Conservation (phyloP, 345 rosid genomes). For the Syzygium oleosum region DNA sequence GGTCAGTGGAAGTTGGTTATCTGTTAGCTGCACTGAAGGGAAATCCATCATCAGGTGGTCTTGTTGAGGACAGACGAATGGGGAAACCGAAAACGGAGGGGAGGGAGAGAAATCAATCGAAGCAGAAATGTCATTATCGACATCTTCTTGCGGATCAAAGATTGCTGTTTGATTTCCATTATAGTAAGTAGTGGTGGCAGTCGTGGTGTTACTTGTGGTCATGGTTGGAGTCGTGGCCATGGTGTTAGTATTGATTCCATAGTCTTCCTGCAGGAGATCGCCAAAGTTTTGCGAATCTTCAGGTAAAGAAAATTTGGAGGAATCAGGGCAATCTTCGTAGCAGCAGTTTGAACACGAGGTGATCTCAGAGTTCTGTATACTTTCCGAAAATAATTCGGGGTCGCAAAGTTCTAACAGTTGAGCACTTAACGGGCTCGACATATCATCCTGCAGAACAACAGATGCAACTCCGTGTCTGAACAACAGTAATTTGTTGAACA, state of each 20-base stretch:
- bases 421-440: slow-evolving; percentile 64
- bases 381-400: slow-evolving; percentile 51
- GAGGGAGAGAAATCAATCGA: slow-evolving; percentile 78
- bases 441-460: slow-evolving; percentile 54
- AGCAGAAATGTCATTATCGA: slow-evolving; percentile 68
- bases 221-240: slow-evolving; percentile 7
- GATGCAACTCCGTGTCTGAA: not conserved
- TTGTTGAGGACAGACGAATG: slow-evolving; percentile 30
- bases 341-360: slow-evolving; percentile 48
- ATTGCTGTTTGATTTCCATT: slow-evolving; percentile 31
- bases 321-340: slow-evolving; percentile 46
- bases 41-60: slow-evolving; percentile 39
- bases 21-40: slow-evolving; percentile 32
- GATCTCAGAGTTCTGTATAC: slow-evolving; percentile 62
- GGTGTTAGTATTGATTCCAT: slow-evolving; percentile 6
- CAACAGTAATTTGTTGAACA: not conserved
- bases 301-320: slow-evolving; percentile 18
- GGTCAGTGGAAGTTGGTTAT: slow-evolving; percentile 17
- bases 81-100: slow-evolving; percentile 39
- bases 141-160: slow-evolving; percentile 59
- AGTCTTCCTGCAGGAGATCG: slow-evolving; percentile 18
- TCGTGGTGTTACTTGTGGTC: slow-evolving; percentile 10
- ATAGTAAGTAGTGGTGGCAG: slow-evolving; percentile 2
- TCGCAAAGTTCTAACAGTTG: slow-evolving; percentile 58
- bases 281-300: slow-evolving; percentile 14